Percentiles rank a stretch among this genome's conserved stretches.
Evolutionary conservation across 2,329 filamentous ascomycete genomes (phyloP).

Genomic region (Colletotrichum nymphaeae): DNA sequence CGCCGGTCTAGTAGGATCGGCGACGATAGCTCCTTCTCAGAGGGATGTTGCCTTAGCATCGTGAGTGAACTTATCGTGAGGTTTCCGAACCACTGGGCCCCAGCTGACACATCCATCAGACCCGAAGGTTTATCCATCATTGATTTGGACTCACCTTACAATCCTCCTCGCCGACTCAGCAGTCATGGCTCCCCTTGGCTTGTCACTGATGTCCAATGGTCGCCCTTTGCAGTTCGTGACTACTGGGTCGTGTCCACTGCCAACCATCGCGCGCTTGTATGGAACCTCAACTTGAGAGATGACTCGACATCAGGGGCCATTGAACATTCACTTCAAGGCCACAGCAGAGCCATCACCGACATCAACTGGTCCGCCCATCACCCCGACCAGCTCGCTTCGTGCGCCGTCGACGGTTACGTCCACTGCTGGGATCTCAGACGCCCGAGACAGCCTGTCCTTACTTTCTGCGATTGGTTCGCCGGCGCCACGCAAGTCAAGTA

Average conservation of each 20-base stretch:
- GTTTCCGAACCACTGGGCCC: no score
- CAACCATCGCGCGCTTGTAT: conserved; percentile 93
- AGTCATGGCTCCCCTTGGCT: conserved; percentile 93
- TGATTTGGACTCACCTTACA: conserved; percentile 90
- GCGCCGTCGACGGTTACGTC: conserved; percentile 91
- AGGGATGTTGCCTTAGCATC: conserved; percentile 92
- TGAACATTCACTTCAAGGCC: conserved; percentile 88
- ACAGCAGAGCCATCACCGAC: conserved; percentile 89
- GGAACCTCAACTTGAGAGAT: conserved; percentile 86
- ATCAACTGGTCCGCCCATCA: conserved; percentile 97
- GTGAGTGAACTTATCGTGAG: conserved; percentile 51
- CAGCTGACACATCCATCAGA: conserved; percentile 48
- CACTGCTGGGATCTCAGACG: conserved; percentile 90
- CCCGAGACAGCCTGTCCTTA: conserved; percentile 78
- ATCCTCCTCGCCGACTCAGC: conserved; percentile 82
- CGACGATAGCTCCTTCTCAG: conserved; percentile 91
- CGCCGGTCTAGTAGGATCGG: conserved; percentile 84
- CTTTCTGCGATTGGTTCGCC: conserved; percentile 92
- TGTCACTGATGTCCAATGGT: conserved; percentile 97
- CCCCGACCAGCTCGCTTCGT: conserved; percentile 88
- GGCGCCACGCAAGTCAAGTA: conserved; percentile 96
- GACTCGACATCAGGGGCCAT: conserved; percentile 78
- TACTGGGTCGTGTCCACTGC: conserved; percentile 96
- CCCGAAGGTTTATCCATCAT: conserved; percentile 91
- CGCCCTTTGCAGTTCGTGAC: conserved; percentile 87